Conservation (phyloP, 2,329 filamentous ascomycete species). For the Ceratocystis lukuohia region DNA sequence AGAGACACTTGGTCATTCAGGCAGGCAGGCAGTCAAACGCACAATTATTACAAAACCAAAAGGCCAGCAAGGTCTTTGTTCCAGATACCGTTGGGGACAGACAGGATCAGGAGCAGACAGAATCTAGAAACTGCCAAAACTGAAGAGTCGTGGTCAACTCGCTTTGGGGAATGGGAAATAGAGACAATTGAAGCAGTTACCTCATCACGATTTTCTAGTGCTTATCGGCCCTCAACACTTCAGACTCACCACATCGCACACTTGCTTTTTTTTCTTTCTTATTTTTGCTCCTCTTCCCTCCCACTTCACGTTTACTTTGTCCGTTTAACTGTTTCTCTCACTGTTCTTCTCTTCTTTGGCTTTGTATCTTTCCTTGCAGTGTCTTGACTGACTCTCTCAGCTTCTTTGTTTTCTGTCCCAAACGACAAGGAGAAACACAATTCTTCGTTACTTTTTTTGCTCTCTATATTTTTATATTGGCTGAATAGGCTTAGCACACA, state of each 20-base stretch:
- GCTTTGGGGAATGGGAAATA: not conserved
- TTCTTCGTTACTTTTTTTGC: not conserved
- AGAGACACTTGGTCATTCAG: not conserved
- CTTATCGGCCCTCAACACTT: constrained; percentile 4
- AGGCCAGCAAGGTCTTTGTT: not conserved
- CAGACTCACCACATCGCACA: not conserved
- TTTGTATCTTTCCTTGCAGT: not conserved
- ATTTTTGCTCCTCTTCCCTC: not conserved
- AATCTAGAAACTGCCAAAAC: not conserved
- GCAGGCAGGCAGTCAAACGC: not conserved
- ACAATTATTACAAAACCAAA: not conserved
- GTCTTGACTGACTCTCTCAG: not conserved
- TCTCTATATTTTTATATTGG: not conserved
- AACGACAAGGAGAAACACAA: not conserved
- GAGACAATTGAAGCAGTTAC: constrained; percentile 10
- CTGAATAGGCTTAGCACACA: not conserved
- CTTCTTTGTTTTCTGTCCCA: not conserved
- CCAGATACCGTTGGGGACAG: not conserved
- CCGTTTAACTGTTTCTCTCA: not conserved
- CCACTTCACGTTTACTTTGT: not conserved
- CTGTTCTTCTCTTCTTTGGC: not conserved
- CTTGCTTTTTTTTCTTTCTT: not conserved
- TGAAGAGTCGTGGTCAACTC: not conserved
- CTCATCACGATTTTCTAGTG: constrained; percentile 1
- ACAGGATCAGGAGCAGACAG: not conserved